A percentile compares a stretch with the other conserved stretches of the same genome.
Conservation (phyloP, 352 stramenopile genomes). For the Blastocystis sp. region DNA sequence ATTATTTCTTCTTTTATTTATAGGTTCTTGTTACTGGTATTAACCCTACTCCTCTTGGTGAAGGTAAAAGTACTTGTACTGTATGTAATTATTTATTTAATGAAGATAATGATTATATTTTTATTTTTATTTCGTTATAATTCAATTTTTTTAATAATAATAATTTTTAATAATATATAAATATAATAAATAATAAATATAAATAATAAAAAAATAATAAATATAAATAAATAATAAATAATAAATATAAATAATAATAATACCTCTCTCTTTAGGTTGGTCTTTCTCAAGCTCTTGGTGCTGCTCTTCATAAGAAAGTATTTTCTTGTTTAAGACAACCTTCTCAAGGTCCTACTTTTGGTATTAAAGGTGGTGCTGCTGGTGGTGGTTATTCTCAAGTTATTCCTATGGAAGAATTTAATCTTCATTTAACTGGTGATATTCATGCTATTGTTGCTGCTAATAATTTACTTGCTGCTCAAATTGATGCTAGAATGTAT, state of each 20-base stretch:
- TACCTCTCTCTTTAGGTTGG: too few species aligned
- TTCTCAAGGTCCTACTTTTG: conserved; percentile 86
- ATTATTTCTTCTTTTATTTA: background rate
- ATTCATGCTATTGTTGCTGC: conserved; percentile 90
- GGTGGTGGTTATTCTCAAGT: conserved; percentile 61
- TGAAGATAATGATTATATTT: too few species aligned
- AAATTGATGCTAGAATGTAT: conserved; percentile 91
- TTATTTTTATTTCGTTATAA: too few species aligned
- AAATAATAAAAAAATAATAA: too few species aligned
- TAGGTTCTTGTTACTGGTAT: conserved; percentile 55
- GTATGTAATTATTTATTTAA: too few species aligned
- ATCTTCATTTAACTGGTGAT: conserved; percentile 91
- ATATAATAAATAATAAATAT: too few species aligned
- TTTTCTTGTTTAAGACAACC: conserved; percentile 91
- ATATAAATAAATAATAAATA: too few species aligned
- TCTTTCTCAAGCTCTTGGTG: conserved; percentile 73
- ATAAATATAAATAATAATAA: too few species aligned
- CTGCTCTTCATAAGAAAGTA: conserved; percentile 68
- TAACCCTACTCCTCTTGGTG: conserved; percentile 83
- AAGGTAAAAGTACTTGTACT: conserved; percentile 92
- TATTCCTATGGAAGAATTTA: conserved; percentile 91
- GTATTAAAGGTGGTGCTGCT: conserved; percentile 79
- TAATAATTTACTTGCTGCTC: conserved; percentile 87
- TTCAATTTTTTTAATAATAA: too few species aligned
- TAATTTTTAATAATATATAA: too few species aligned